Evolutionary conservation across 129 eudicot genomes (phyloP), one percentile per base, ranked within the genome.

Genomic region (Glebionis coronaria): DNA sequence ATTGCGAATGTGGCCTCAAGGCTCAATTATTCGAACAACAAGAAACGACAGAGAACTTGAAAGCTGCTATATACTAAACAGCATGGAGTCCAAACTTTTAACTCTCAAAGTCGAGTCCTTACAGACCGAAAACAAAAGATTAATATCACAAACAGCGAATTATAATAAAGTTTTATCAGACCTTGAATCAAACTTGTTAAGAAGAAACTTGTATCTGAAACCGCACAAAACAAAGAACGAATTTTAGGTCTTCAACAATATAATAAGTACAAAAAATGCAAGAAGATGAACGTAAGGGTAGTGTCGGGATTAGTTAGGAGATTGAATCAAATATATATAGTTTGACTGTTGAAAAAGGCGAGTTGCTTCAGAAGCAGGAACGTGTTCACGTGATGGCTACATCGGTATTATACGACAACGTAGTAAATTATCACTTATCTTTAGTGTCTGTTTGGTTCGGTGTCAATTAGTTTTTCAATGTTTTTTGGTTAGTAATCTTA

Each of bases 11-110:
- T 28, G 73, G 21, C 12, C 84, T 92, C 21, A 91, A 92, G 83
- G 75, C 69, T 3, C 90, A 88, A 14, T 61, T 88, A 79, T 87
- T 92, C 19, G 95, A 86, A 77, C 95, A 92, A 76, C 96, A 92
- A 68, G 90, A 92, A 81, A 65, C 82, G 50, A 75, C 56, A 82
- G 72, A 73, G 98, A 92, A 79, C 98, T 92, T 56, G 95, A 84
- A 53, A 92, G 84, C 69, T 82, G 90, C 15, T 71, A 88, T 46
- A 84, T 76, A 63, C 31, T 92, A 40, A 82, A 78, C 78, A 85
- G 59, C 67, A 80, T 88, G 82, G 98, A 92, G 79, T 77, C 87
- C 4, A 88, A 92, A 61, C 85, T 88, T 44, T 79, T 84, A 46
- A 63, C 91, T 92, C 55, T n/a, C n/a, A n/a, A n/a, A n/a, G n/a